Evolutionary conservation across 352 stramenopile species (phyloP).

Genomic region (Phytopythium cucurbitacearum): DNA sequence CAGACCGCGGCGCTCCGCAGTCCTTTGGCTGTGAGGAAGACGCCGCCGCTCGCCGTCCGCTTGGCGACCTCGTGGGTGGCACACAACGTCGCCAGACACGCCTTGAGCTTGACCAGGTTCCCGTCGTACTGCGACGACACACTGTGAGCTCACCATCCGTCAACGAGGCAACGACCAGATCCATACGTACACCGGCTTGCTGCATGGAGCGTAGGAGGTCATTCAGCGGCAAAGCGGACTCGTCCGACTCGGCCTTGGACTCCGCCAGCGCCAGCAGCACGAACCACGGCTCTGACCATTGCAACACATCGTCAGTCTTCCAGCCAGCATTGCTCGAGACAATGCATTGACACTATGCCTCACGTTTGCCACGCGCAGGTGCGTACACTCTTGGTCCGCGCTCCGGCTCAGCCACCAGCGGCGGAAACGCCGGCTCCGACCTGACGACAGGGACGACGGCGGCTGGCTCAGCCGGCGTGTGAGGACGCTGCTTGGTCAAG

Average conservation of each 20-base stretch:
- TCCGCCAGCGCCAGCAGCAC: constrained; percentile 53
- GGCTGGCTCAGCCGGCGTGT: not conserved
- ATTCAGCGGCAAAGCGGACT: constrained; percentile 29
- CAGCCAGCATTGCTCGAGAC: not conserved
- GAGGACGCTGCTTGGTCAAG: constrained; percentile 33
- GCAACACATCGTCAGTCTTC: constrained; percentile 2
- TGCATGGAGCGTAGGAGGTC: constrained; percentile 48
- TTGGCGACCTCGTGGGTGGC: constrained; percentile 55
- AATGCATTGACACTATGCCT: not conserved
- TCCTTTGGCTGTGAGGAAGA: constrained; percentile 61
- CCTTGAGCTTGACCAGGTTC: constrained; percentile 36
- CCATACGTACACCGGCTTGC: constrained; percentile 32
- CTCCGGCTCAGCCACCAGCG: constrained; percentile 6
- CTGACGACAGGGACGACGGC: too few relatives aligned
- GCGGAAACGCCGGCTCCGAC: not conserved
- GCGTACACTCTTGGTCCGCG: constrained; percentile 27
- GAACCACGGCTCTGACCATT: constrained; percentile 66
- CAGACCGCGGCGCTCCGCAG: constrained; percentile 44
- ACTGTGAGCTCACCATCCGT: not conserved
- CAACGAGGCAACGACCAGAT: too few relatives aligned
- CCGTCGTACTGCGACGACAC: constrained; percentile 45
- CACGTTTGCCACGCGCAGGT: constrained; percentile 63
- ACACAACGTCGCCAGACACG: constrained; percentile 52
- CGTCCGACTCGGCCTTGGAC: constrained; percentile 26
- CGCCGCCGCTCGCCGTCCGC: constrained; percentile 27